A percentile compares a stretch with the other conserved stretches of the same genome.
Evolutionary conservation across 768 basidiomycete species (phyloP).

Genomic region (Naematelia aurantialba): DNA sequence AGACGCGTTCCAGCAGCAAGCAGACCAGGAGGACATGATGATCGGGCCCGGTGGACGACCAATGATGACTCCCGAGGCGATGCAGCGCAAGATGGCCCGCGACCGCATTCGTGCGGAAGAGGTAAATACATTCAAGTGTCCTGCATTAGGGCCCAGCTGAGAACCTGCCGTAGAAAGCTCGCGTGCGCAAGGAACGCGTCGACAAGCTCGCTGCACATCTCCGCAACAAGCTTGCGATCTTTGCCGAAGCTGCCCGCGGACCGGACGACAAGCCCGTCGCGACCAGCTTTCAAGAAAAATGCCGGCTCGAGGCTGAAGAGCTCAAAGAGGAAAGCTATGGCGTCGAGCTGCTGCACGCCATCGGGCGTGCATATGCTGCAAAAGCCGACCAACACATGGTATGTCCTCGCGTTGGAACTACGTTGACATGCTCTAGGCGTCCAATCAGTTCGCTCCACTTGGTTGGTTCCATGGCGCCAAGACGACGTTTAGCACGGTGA

Average conservation of each 20-base stretch:
- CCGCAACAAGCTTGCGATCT: constrained; percentile 47
- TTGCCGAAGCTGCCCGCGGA: constrained; percentile 45
- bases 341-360: constrained; percentile 47
- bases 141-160: neutral
- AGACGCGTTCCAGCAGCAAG: constrained; percentile 49
- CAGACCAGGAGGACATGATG: constrained; percentile 38
- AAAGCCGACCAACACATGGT: constrained; percentile 42
- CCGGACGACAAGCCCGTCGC: constrained; percentile 43
- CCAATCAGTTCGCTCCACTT: constrained; percentile 46
- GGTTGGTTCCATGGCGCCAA: constrained; percentile 52
- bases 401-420: neutral
- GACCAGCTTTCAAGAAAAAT: constrained; percentile 49
- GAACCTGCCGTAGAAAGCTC: constrained; percentile 26
- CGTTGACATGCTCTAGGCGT: constrained; percentile 29
- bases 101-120: constrained; percentile 36
- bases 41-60: constrained; percentile 40
- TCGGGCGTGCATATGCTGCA: constrained; percentile 47
- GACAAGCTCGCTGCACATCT: constrained; percentile 48
- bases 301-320: constrained; percentile 49
- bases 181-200: constrained; percentile 41
- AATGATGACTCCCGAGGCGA: constrained; percentile 43
- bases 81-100: constrained; percentile 36
- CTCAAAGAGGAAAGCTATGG: constrained; percentile 51
- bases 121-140: constrained; percentile 9
- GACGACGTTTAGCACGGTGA: constrained; percentile 43